Percentiles rank a stretch among this genome's conserved stretches.
Conservation (phyloP, 305 asterid genomes). For the Plantago coronopus region DNA sequence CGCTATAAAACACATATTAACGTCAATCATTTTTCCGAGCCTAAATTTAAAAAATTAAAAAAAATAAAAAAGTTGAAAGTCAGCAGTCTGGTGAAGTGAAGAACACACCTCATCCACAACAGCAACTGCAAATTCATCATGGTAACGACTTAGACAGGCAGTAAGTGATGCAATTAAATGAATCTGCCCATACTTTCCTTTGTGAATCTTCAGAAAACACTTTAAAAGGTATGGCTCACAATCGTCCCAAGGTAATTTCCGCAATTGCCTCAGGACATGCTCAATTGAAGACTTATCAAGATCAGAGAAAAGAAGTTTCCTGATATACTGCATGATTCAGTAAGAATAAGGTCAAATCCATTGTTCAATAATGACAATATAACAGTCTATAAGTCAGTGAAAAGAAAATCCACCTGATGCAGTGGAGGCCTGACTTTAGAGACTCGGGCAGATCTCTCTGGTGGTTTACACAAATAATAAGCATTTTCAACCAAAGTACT, state of each 20-base stretch:
- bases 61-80: constrained; percentile 13
- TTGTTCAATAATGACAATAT: constrained; percentile 12
- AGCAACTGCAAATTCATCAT: constrained; percentile 87
- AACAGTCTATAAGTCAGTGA: constrained; percentile 21
- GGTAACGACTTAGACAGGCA: constrained; percentile 92
- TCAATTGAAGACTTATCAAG: constrained; percentile 89
- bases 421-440: constrained; percentile 95
- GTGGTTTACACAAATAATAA: constrained; percentile 96
- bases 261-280: constrained; percentile 87
- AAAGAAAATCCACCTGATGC: constrained; percentile 64
- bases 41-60: constrained; percentile 11
- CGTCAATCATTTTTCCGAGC: not conserved
- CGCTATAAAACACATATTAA: not conserved
- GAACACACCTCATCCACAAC: constrained; percentile 94
- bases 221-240: constrained; percentile 80
- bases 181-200: constrained; percentile 96
- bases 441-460: constrained; percentile 97
- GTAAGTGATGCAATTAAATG: constrained; percentile 98
- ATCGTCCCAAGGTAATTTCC: constrained; percentile 97
- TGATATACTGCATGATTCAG: constrained; percentile 63
- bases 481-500: constrained; percentile 97
- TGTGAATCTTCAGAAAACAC: constrained; percentile 97
- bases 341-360: constrained; percentile 25
- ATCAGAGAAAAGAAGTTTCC: constrained; percentile 96
- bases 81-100: constrained; percentile 12